Conservation (phyloP, 1,139 yeast genomes). For the Suhomyces choctaworum region DNA sequence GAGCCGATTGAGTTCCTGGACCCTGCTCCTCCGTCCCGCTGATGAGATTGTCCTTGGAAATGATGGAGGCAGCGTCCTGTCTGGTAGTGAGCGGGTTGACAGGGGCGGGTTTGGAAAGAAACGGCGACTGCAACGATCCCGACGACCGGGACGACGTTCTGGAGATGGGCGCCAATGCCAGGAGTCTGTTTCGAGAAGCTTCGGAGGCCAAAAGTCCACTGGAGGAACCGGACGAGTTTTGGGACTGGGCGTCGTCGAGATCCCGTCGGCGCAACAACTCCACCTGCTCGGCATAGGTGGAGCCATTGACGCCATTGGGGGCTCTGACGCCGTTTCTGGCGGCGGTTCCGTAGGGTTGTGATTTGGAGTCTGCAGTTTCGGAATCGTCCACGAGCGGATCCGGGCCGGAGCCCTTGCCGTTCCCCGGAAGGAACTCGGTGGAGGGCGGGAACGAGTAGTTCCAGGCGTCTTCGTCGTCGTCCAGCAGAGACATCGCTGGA, state of each 20-base stretch:
- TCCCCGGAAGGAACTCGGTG: constrained; percentile 28
- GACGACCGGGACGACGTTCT: constrained; percentile 28
- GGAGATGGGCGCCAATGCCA: constrained; percentile 11
- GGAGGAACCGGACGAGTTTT: constrained; percentile 9
- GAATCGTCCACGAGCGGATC: background rate
- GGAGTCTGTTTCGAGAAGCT: constrained; percentile 6
- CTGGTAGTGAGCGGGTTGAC: constrained; percentile 61
- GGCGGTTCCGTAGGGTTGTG: background rate
- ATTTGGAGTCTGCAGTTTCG: constrained; percentile 1
- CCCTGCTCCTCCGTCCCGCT: constrained; percentile 1
- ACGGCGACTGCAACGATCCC: constrained; percentile 37
- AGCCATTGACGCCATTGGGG: constrained; percentile 1
- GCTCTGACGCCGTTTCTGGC: background rate
- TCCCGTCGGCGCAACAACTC: constrained; percentile 7
- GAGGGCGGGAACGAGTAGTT: constrained; percentile 47
- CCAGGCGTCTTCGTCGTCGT: constrained; percentile 48
- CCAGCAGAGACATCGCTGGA: constrained; percentile 13
- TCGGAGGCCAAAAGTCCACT: constrained; percentile 5
- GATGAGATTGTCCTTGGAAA: constrained; percentile 32
- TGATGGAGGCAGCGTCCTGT: constrained; percentile 49
- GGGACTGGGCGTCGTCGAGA: constrained; percentile 14
- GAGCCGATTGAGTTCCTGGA: constrained; percentile 4
- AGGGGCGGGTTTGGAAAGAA: constrained; percentile 49
- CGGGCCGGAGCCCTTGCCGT: background rate
- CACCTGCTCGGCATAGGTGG: constrained; percentile 5